Evolutionary conservation across 805 yeast genomes (phyloP).

Genomic region (Clavispora asparagi): DNA sequence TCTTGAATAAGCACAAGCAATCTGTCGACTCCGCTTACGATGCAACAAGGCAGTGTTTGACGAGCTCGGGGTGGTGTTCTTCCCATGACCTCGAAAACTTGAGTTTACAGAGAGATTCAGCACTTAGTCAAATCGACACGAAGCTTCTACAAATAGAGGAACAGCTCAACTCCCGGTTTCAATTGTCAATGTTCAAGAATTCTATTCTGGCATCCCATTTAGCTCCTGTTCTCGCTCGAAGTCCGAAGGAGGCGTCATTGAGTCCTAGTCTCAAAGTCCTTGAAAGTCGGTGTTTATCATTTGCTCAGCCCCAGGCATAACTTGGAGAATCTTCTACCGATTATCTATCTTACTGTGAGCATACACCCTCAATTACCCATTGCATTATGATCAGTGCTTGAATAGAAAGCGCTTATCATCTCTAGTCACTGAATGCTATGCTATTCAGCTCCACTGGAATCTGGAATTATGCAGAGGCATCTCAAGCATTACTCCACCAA

Average conservation of each 20-base stretch:
- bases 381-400: not conserved
- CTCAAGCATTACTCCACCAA: not conserved
- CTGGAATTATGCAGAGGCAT: not conserved
- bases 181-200: constrained; percentile 20
- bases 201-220: not conserved
- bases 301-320: constrained; percentile 7
- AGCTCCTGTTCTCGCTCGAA: not conserved
- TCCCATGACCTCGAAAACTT: constrained; percentile 36
- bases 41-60: constrained; percentile 26
- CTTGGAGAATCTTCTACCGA: not conserved
- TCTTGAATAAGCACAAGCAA: constrained; percentile 29
- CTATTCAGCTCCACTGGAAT: not conserved
- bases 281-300: constrained; percentile 27
- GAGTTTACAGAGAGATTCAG: constrained; percentile 28
- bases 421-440: no score
- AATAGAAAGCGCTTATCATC: not conserved
- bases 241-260: constrained; percentile 10
- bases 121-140: constrained; percentile 33
- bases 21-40: constrained; percentile 30
- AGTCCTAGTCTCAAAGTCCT: constrained; percentile 31
- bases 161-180: constrained; percentile 26
- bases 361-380: not conserved
- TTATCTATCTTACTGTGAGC: not conserved
- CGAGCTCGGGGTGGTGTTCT: constrained; percentile 40
- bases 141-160: constrained; percentile 34